Evolutionary conservation across 129 eudicot genomes (phyloP).

Genomic region (Arctium lappa): DNA sequence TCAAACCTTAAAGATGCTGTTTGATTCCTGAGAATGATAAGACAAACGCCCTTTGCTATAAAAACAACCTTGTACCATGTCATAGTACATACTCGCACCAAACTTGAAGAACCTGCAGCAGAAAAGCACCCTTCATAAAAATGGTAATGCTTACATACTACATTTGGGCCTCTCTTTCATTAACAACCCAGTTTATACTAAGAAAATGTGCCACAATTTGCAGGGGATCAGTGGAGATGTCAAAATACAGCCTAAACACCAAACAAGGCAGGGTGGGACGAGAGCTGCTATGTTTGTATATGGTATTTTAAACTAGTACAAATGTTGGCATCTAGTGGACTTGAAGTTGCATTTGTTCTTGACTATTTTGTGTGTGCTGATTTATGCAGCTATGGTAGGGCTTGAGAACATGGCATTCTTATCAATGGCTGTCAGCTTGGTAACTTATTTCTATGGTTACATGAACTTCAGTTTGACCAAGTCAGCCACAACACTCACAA

Average conservation of each 20-base stretch:
- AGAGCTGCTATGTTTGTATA: constrained; percentile 63
- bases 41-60: constrained; percentile 34
- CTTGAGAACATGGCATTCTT: constrained; percentile 69
- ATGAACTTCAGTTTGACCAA: constrained; percentile 85
- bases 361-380: constrained; percentile 7
- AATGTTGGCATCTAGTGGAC: background rate
- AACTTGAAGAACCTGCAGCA: constrained; percentile 13
- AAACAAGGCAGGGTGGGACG: constrained; percentile 45
- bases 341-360: background rate
- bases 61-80: constrained; percentile 17
- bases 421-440: constrained; percentile 57
- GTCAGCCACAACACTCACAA: constrained; percentile 72
- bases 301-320: constrained; percentile 35
- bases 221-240: constrained; percentile 45
- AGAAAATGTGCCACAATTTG: constrained; percentile 2
- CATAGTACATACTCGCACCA: constrained; percentile 24
- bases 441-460: constrained; percentile 67
- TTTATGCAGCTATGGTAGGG: constrained; percentile 52
- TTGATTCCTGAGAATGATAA: constrained; percentile 32
- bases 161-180: background rate
- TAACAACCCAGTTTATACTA: background rate
- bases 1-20: constrained; percentile 37
- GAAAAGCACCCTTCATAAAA: background rate
- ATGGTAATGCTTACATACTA: constrained; percentile 18
- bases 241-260: constrained; percentile 28